Evolutionary conservation across 2,329 filamentous ascomycete genomes (phyloP), one percentile per base, ranked within the genome.

Genomic region (Calonectria henricotiae): DNA sequence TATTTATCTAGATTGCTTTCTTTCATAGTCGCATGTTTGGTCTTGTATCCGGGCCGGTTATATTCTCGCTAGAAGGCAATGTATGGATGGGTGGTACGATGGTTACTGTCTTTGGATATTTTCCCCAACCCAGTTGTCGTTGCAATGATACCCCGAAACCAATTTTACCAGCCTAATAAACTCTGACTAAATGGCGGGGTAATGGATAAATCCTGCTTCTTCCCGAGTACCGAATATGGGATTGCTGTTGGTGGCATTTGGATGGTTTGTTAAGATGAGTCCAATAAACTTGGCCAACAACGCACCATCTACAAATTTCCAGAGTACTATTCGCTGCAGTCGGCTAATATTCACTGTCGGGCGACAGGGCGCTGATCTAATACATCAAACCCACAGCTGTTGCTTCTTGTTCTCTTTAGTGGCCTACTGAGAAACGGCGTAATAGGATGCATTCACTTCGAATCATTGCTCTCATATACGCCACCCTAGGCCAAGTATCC

Each of bases 121-220:
- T 55, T 58, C 51, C 32, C 51, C 51, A 23, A 35, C 5, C 51
- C 25, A 37, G 15, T 25, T 9, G 13, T 58, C 51, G 51, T 41
- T 15, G 32, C 12, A 58, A 58, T 58, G 51, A 58, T 58, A 58
- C 51, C 35, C 51, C 51, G 51, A 58, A 20, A 4, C 32, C 12
- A 39, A 58, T 58, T 39, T 39, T 2, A 17, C 20, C 30, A 27
- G 20, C 51, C 9, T 15, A 25, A 58, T 58, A 39, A 37, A 27
- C 51, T 58, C 37, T 58, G 7, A 25, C 20, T 17, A 39, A 39
- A 39, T n/a, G 2, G 6, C 35, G 51, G 51, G 51, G 35, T 39
- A 37, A 37, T 58, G 35, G 51, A 39, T 58, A 39, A 58, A 58
- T 39, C 5, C 32, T 39, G 20, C 17, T 7, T 37, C 43, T 11